Evolutionary conservation across 2,329 filamentous ascomycete genomes (phyloP), one percentile per base, ranked within the genome.

Genomic region (Rhinocladiella mackenziei): DNA sequence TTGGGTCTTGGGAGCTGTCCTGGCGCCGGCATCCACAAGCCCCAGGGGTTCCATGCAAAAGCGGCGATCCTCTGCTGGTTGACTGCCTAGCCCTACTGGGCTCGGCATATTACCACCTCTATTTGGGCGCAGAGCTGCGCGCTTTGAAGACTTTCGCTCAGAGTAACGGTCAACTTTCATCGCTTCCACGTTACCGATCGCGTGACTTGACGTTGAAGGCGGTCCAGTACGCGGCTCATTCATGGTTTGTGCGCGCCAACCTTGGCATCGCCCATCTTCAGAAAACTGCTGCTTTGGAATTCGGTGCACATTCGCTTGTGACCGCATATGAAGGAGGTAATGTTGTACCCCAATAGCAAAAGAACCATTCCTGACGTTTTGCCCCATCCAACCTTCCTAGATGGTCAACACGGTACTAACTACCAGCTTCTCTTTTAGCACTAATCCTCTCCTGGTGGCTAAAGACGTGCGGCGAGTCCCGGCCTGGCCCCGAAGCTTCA

Each of bases 401-500:
- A 10, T 26, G 23, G 23, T 26, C 11, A 11, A 7, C 6, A 10
- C 6, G 20, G 20, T 35, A 4, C 32, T 35, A 20, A 35, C 11
- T 17, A 8, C 7, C 3, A 2, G 10, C 18, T 26, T 25, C 6
- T 2, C 7, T n/a, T n/a, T 10, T 14, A 38, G 35, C 37, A 13
- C 26, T 40, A 2, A 32, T 40, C 4, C 6, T 40, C 17, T 13
- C 37, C 11, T 40, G 37, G 37, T 40, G 37, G 37, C 26, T 40
- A 11, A 15, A n/a, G n/a, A n/a, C 23, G 6, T 9, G 14, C 11
- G 23, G 26, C 23, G 23, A 29, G 23, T 29, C 23, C 3, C 23
- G 8, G 26, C 22, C 31, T 4, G 19, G 11, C 3, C 23, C 26
- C 23, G 11, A 20, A 19, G 26, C n/a, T 7, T n/a, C 19, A 17